Conservation (phyloP, 208 protist genomes). For the Leishmania lainsoni region DNA sequence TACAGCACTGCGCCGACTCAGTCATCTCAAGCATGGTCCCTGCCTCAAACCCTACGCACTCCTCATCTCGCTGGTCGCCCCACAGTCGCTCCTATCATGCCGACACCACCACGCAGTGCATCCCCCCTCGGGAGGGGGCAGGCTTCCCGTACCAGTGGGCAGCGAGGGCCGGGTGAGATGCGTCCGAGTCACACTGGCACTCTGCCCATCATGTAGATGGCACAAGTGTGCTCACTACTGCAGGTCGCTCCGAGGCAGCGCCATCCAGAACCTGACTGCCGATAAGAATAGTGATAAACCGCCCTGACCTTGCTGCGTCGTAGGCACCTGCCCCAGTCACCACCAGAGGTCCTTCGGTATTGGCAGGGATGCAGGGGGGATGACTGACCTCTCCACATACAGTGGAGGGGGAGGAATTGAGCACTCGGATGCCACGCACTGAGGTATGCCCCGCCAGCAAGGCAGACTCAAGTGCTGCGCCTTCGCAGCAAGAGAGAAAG, state of each 20-base stretch:
- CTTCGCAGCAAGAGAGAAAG: not conserved
- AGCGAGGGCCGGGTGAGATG: not conserved
- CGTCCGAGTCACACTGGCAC: not conserved
- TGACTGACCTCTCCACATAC: not conserved
- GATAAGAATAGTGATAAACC: not conserved
- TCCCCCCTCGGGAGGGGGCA: too few species aligned
- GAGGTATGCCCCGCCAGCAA: not conserved
- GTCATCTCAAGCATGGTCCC: not conserved
- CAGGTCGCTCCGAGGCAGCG: not conserved
- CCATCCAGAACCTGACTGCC: not conserved
- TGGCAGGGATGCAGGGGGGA: not conserved
- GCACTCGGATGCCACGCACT: not conserved
- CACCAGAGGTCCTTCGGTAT: not conserved
- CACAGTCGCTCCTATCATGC: too few species aligned
- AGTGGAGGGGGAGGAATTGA: not conserved
- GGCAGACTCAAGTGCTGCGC: not conserved
- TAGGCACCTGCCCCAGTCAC: not conserved
- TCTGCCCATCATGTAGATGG: not conserved
- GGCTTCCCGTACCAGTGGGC: not conserved
- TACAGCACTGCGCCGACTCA: not conserved
- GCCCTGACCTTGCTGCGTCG: not conserved
- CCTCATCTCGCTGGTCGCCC: too few species aligned
- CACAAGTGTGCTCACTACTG: not conserved
- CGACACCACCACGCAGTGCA: too few species aligned
- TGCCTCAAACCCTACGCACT: not conserved